Percentiles rank a stretch among this genome's conserved stretches.
These are phyloP conservation scores for Monosporascus sp. DNA, from an alignment of 2,329 filamentous ascomycete genomes.

Conservation along the genomic window DNA sequence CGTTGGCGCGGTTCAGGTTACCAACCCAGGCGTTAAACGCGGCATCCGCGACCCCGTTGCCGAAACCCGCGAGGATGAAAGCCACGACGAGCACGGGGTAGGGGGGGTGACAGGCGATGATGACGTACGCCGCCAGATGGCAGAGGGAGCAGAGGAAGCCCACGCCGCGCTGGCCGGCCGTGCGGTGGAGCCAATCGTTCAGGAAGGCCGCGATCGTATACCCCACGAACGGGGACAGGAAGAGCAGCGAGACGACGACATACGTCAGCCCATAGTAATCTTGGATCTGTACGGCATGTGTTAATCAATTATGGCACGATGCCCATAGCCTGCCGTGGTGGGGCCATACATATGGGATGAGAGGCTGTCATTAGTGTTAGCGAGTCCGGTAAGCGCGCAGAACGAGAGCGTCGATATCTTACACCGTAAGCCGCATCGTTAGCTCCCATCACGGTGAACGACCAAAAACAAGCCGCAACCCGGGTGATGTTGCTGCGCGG, in stretches of 20 bases:
- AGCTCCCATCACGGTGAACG: conserved; percentile 52
- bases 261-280: conserved; percentile 40
- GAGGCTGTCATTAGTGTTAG: conserved; percentile 27
- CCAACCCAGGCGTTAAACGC: conserved; percentile 55
- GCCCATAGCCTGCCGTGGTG: not conserved
- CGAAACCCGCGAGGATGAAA: conserved; percentile 63
- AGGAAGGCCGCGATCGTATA: conserved; percentile 40
- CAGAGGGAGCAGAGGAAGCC: conserved; percentile 53
- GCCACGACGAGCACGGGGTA: conserved; percentile 61
- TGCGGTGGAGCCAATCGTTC: conserved; percentile 36
- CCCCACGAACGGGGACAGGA: conserved; percentile 41
- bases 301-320: conserved; percentile 1
- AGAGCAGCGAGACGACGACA: conserved; percentile 42
- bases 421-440: conserved; percentile 56
- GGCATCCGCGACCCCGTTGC: conserved; percentile 59
- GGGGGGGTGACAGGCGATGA: conserved; percentile 60
- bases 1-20: conserved; percentile 63
- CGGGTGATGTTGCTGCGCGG: conserved; percentile 43
- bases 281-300: conserved; percentile 32
- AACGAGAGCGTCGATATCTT: conserved; percentile 20
- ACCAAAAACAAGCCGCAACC: conserved; percentile 50
- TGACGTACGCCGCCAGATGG: conserved; percentile 60
- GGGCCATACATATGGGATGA: conserved; percentile 46
- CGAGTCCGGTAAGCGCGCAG: not conserved
- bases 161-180: conserved; percentile 60